Percentiles rank a stretch among this genome's conserved stretches.
Evolutionary conservation across 2,329 filamentous ascomycete species (phyloP).

Genomic region (Apiospora pterosperma): DNA sequence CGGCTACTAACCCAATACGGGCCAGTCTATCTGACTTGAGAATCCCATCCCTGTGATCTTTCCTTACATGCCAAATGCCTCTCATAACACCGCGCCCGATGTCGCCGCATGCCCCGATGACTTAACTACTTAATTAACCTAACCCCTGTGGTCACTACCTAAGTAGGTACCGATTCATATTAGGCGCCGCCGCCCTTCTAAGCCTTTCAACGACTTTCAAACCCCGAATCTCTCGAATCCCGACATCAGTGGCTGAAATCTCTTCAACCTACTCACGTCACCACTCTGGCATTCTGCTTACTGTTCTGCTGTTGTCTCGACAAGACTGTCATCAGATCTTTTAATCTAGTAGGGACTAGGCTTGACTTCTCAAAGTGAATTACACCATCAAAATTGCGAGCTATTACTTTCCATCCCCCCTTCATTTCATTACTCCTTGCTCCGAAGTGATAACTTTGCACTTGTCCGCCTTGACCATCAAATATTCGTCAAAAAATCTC

Average conservation of each 20-base stretch:
- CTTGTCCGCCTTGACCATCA: not conserved
- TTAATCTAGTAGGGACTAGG: not conserved
- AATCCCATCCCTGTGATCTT: too few species aligned
- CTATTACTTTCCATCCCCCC: not conserved
- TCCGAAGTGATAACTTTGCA: not conserved
- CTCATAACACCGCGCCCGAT: not conserved
- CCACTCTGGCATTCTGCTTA: not conserved
- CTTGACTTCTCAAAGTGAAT: not conserved
- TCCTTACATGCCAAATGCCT: too few species aligned
- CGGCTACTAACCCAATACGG: not conserved
- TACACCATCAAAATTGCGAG: not conserved
- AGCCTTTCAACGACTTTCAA: not conserved
- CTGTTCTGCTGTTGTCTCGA: not conserved
- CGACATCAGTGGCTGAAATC: not conserved
- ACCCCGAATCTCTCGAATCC: not conserved
- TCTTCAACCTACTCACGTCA: not conserved
- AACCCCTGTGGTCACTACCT: too few species aligned
- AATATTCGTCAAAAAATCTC: conserved; percentile 11
- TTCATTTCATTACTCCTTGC: not conserved
- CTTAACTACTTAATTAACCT: too few species aligned
- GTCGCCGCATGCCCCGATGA: not conserved
- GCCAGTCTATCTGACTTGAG: too few species aligned
- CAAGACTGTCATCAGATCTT: not conserved
- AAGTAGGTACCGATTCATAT: too few species aligned
- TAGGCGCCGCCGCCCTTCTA: not conserved